Base-by-base conservation (phyloP, 2,329 filamentous ascomycete species). In the Albifimbria verrucaria region DNA sequence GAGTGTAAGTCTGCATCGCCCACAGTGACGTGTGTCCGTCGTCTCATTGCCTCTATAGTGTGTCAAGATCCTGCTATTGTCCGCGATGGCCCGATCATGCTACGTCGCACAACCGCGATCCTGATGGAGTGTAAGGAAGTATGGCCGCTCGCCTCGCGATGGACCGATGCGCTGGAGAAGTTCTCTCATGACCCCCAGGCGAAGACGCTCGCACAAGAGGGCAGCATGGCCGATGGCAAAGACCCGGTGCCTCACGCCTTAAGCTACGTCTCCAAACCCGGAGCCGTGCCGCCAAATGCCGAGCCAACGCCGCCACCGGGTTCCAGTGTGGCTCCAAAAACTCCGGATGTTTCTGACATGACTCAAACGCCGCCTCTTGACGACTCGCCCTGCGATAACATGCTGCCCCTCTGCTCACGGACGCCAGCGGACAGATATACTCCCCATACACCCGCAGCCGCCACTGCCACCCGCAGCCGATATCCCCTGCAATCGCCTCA, bases 111-210 rank as follows among this genome's bases (percentile, higher is more conserved):
- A 26, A 71, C 77, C 21, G 59, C 55, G 3, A 78, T 82, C 9
- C 65, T 82, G 3, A 68, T 71, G 32, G 76, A 79, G 50, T 77
- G 76, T 61, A 74, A 74, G 52, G 69, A 75, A 39, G 74, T 78
- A 15, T 82, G 79, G 79, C 78, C 79, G 1, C 66, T 81, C 7
- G 77, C 79, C 1, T 68, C 69, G n/a, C 72, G 77, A 7, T 82
- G 79, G 79, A 71, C 77, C n/a, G 75, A 76, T 7, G 72, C 75
- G 1, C 64, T 82, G 3, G 74, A 77, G 48, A 74, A 72, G 42
- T 78, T 79, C 62, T 73, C 71, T 44, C 69, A 69, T 23, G 73
- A 77, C 52, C 71, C 76, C 7, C 73, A 72, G 50, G 69, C 70
- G 15, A 62, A 68, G 25, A 64, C 70, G 3, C 64, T 71, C 6